phyloP scores from a whole-genome alignment of 2,329 filamentous ascomycete species.

The Ophiocordyceps robertsii region DNA sequence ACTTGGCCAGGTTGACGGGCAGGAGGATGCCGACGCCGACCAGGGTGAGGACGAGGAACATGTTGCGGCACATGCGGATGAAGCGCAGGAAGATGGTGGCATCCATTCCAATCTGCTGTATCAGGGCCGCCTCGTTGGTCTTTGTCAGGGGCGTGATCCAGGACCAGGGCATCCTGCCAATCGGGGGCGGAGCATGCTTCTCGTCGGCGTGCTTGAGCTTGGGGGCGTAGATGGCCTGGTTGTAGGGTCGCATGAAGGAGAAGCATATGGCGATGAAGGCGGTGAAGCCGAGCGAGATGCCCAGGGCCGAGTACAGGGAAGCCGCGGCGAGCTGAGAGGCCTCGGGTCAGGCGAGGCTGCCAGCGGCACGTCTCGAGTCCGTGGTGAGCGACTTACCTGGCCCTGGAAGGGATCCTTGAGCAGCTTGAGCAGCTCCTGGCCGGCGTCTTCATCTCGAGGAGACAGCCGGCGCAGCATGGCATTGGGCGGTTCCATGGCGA shows the following conservation, averaged over 20 bases:
- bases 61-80: constrained; percentile 80
- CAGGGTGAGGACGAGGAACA: constrained; percentile 62
- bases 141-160: constrained; percentile 72
- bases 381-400: constrained; percentile 19
- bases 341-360: neutral
- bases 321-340: constrained; percentile 13
- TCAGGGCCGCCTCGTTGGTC: constrained; percentile 63
- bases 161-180: constrained; percentile 76
- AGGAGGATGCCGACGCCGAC: constrained; percentile 67
- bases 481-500: constrained; percentile 1
- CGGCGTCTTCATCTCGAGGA: constrained; percentile 13
- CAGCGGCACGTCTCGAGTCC: neutral
- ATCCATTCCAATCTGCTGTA: constrained; percentile 80
- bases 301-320: constrained; percentile 67
- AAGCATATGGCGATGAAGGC: constrained; percentile 64
- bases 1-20: constrained; percentile 56
- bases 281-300: constrained; percentile 66
- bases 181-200: constrained; percentile 73
- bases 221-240: constrained; percentile 86
- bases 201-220: constrained; percentile 87
- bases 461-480: neutral
- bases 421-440: constrained; percentile 31
- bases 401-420: constrained; percentile 36
- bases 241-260: constrained; percentile 80
- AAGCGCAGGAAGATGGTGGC: constrained; percentile 85